Conservation (phyloP, 2,329 filamentous ascomycete species). For the Penicillium sp. region DNA sequence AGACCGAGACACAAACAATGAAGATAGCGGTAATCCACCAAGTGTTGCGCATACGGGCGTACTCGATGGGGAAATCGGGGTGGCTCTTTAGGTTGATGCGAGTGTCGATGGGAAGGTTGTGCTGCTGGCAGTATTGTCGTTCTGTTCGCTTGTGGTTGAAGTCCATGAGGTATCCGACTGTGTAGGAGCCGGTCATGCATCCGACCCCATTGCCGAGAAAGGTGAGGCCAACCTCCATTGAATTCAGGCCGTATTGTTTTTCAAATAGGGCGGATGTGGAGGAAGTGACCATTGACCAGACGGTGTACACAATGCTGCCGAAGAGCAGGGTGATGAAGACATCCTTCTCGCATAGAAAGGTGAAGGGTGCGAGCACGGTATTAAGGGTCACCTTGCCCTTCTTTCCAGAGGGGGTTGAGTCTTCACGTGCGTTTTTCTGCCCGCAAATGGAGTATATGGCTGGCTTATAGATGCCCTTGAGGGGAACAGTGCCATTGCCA, state of each 20-base stretch:
- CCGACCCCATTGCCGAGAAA: constrained; percentile 44
- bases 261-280: constrained; percentile 42
- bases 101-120: constrained; percentile 30
- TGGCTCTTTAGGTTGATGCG: constrained; percentile 31
- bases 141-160: constrained; percentile 35
- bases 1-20: constrained; percentile 32
- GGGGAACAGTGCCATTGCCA: constrained; percentile 43
- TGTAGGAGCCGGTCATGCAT: constrained; percentile 42
- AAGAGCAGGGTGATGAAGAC: constrained; percentile 45
- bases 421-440: constrained; percentile 19
- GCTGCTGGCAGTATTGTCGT: constrained; percentile 33
- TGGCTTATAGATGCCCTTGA: constrained; percentile 43
- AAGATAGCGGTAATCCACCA: constrained; percentile 42
- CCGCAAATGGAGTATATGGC: constrained; percentile 33
- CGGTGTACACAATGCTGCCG: constrained; percentile 45
- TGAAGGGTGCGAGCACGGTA: constrained; percentile 40
- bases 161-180: constrained; percentile 45
- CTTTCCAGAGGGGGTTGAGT: constrained; percentile 11
- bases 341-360: constrained; percentile 47
- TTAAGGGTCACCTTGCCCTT: constrained; percentile 31
- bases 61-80: constrained; percentile 44
- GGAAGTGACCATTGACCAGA: constrained; percentile 50
- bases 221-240: constrained; percentile 40
- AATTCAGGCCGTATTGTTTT: constrained; percentile 38
- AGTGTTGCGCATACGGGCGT: constrained; percentile 37